Percentiles rank a stretch among this genome's conserved stretches.
Evolutionary conservation across 495 filamentous ascomycete genomes (phyloP).

Genomic region (Cryomyces minteri): DNA sequence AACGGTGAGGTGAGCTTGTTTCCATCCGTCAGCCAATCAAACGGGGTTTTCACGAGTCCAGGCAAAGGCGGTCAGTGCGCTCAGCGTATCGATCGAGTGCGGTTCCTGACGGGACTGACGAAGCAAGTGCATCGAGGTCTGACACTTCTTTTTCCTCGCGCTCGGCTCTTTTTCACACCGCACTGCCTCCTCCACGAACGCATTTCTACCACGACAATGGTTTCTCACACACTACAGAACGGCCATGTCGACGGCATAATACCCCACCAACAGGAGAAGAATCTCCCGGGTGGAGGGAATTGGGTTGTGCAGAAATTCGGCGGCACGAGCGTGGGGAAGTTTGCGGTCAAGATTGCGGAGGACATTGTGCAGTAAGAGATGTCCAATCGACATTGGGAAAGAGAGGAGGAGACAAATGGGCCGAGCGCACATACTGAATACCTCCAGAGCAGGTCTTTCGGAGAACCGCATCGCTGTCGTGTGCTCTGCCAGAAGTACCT

Average conservation of each 20-base stretch:
- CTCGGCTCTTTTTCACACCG: too few species aligned
- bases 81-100: too few species aligned
- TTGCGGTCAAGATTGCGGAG: slow-evolving; percentile 43
- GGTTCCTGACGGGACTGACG: too few species aligned
- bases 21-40: too few species aligned
- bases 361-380: slow-evolving; percentile 50
- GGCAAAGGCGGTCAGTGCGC: too few species aligned
- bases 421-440: slow-evolving; percentile 3
- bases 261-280: slow-evolving; percentile 18
- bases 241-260: not conserved
- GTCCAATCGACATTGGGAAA: not conserved
- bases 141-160: too few species aligned
- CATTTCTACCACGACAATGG: not conserved
- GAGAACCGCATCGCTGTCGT: slow-evolving; percentile 66
- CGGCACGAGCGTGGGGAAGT: slow-evolving; percentile 34
- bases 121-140: too few species aligned
- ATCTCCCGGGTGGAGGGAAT: slow-evolving; percentile 17
- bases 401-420: not conserved
- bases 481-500: slow-evolving; percentile 81
- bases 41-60: too few species aligned
- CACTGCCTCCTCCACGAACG: too few species aligned
- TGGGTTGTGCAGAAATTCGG: slow-evolving; percentile 27
- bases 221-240: not conserved
- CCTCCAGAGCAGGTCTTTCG: slow-evolving; percentile 40
- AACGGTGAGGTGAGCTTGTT: too few species aligned